Evolutionary conservation across 2,329 filamentous ascomycete species (phyloP), one percentile per base, ranked within the genome.

Genomic region (Pleomassaria siparia): DNA sequence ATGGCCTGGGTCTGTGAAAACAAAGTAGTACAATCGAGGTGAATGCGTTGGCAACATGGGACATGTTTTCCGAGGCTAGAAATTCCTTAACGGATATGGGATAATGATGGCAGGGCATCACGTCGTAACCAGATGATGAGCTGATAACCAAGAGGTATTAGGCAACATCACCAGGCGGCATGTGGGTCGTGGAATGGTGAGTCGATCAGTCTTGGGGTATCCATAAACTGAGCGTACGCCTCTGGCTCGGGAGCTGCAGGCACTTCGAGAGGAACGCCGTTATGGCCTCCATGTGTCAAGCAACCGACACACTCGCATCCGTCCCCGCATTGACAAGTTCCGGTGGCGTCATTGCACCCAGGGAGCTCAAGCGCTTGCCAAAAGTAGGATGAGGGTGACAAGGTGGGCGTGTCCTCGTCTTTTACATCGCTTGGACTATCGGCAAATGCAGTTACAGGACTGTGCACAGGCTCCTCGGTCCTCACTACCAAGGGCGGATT

Each of bases 221-320:
- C 25, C 25, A 26, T 26, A 6, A 30, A 30, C 29, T 30, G 8
- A n/a, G 12, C 10, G 8, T 9, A 13, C 29, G 33, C 33, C 6
- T 35, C 35, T 10, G 21, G 20, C 11, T 36, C 15, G 24, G 11
- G 36, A 4, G 41, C 42, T 9, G 45, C 16, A 11, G 59, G 47
- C 16, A 47, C 43, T 8, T 67, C 63, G 5, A 76, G 55, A 10
- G 67, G 51, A 18, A 77, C 53, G 12, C 75, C 76, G 20, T 75
- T 74, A 47, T 79, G 77, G 3, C 76, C 77, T 16, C 72, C 75
- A 46, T 81, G 78, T 2, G 76, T 79, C 11, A 79, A 63, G 54
- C 78, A 81, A 12, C 76, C 77, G n/a, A 77, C 67, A 53, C 78
- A 81, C 45, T 64, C 71, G 54, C 78, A 81, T 30, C 77, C 76